Evolutionary conservation across 2,329 filamentous ascomycete species (phyloP), one percentile per base, ranked within the genome.

Genomic region (Cladosporium colombiae): DNA sequence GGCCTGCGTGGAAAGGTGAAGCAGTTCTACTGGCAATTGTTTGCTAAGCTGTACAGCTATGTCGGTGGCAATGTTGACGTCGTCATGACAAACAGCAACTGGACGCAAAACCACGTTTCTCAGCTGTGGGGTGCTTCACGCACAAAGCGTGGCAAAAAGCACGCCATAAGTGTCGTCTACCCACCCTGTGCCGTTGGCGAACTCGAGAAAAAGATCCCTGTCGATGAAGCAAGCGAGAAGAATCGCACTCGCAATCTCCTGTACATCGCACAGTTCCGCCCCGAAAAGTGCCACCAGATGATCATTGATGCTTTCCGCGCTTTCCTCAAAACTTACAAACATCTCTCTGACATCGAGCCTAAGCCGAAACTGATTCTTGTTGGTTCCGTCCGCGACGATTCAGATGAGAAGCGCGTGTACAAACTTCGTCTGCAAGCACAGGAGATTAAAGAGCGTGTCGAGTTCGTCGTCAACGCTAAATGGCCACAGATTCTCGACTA

Each of bases 41-140:
- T 99, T 74, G 93, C 95, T 0, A 81, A 82, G 53, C 78, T 96
- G 2, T 99, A 99, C 80, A 89, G 90, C 55, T 88, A 86, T 80
- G 89, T 96, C 53, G 95, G 95, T 25, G 86, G 90, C 25, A 89
- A 90, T 18, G 87, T 97, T 53, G 93, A 99, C 75, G 87, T 97
- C 0, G 94, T 98, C 70, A 97, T 98, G 92, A 97, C 95, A 66
- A 99, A 99, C 79, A 97, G 92, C 5, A 91, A 86, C 66, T 99
- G 95, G 95, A 99, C 95, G 0, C 90, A 95, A 68, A 85, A 81
- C 1, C 93, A 98, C 74, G 90, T 98, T 70, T 85, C 88, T 68
- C 84, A 86, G 8, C 83, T 98, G 8, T 98, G 94, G 94, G 89
- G 88, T 0, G 78, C 77, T n/a, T 73, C 71, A 53, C 75, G 84